A percentile compares a stretch with the other conserved stretches of the same genome.
These are phyloP conservation scores for Hibiscus mutabilis DNA, from an alignment of 345 rosid species.

Conservation along the genomic window DNA sequence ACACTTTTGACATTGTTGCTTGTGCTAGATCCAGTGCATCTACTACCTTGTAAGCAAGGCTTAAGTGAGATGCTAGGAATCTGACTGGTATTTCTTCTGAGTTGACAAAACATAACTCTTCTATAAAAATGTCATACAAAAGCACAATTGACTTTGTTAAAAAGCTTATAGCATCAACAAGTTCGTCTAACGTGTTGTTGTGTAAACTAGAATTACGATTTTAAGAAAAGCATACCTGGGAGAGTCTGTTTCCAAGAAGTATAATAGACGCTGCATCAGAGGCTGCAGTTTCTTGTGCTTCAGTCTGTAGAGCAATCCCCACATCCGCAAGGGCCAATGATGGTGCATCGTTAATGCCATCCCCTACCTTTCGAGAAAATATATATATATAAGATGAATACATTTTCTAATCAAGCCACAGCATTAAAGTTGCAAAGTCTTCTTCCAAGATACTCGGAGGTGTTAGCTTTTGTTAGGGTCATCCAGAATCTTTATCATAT, in stretches of 20 bases:
- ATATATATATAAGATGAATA: conserved; percentile 3
- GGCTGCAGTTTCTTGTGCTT: conserved; percentile 92
- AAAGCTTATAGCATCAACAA: background rate
- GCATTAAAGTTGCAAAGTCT: background rate
- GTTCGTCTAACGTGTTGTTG: background rate
- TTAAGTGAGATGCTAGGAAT: background rate
- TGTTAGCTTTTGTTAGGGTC: background rate
- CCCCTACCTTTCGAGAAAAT: conserved; percentile 58
- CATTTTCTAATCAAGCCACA: conserved; percentile 9
- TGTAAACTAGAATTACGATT: background rate
- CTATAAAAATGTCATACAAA: background rate
- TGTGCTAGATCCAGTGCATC: conserved; percentile 81
- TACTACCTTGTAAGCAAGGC: conserved; percentile 42
- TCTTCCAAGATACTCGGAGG: background rate
- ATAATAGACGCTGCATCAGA: conserved; percentile 84
- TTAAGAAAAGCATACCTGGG: conserved; percentile 46
- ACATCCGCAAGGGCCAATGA: conserved; percentile 89
- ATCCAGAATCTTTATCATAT: background rate
- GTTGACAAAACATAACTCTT: background rate
- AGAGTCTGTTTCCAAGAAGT: conserved; percentile 79
- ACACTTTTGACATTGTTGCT: conserved; percentile 85
- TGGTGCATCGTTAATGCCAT: conserved; percentile 97
- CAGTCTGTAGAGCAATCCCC: conserved; percentile 80
- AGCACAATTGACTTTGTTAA: background rate
- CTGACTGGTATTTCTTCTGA: background rate